These are phyloP conservation scores for Micractinium sp. DNA, from an alignment of 139 green algal species.

Conservation along the genomic window DNA sequence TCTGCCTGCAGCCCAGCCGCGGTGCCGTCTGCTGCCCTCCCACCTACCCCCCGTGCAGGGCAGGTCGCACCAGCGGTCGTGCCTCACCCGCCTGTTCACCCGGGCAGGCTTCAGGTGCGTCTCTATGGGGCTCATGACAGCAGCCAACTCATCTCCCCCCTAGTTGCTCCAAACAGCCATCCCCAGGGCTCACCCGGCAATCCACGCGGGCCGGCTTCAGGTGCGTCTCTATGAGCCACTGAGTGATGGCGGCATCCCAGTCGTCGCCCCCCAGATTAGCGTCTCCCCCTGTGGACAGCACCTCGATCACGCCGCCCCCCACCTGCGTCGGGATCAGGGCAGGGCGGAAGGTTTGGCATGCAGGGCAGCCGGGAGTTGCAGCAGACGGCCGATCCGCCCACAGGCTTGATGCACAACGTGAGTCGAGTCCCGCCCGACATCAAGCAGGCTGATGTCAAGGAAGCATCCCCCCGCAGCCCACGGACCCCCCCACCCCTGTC, in stretches of 20 bases:
- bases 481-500: no score
- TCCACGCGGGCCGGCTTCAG: constrained; percentile 53
- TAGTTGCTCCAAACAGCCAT: neutral
- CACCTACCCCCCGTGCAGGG: no score
- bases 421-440: neutral
- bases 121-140: no score
- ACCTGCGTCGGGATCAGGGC: constrained; percentile 23
- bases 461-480: constrained; percentile 72
- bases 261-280: constrained; percentile 87
- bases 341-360: neutral
- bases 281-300: constrained; percentile 88
- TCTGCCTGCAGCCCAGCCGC: no score
- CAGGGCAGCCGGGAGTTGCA: no score
- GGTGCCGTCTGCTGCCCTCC: no score
- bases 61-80: no score
- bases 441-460: constrained; percentile 68
- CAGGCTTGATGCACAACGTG: neutral
- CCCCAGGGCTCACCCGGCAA: constrained; percentile 5
- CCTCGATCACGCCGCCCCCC: constrained; percentile 85
- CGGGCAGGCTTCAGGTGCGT: no score
- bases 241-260: constrained; percentile 77
- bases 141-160: no score
- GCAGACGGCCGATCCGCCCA: no score
- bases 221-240: constrained; percentile 68
- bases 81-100: no score